Evolutionary conservation across 371 early-diverging fungal species (phyloP).

Genomic region (Circinella umbellata): DNA sequence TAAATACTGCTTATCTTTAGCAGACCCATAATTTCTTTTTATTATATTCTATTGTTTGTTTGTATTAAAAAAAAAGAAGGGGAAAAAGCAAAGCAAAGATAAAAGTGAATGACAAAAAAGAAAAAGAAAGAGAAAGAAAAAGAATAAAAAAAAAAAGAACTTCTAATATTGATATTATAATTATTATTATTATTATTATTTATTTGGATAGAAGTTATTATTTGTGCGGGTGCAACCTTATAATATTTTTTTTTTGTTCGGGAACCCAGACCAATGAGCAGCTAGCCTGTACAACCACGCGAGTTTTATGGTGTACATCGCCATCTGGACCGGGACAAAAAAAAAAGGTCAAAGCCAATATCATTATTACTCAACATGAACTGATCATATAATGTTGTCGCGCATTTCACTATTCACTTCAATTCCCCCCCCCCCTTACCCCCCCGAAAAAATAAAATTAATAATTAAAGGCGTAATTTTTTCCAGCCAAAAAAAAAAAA

Average conservation of each 20-base stretch:
- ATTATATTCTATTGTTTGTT: not conserved
- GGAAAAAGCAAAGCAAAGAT: constrained; percentile 5
- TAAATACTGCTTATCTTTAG: constrained; percentile 35
- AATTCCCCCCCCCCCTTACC: too few species aligned
- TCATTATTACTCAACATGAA: not conserved
- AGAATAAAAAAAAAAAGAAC: not conserved
- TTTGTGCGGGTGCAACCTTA: not conserved
- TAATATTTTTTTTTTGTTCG: not conserved
- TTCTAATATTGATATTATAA: not conserved
- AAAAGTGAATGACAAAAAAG: constrained; percentile 8
- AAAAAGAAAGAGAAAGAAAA: constrained; percentile 17
- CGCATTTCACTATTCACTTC: too few species aligned
- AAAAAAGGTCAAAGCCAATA: not conserved
- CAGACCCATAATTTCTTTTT: constrained; percentile 27
- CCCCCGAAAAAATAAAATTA: too few species aligned
- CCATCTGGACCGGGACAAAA: constrained; percentile 10
- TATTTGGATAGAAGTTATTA: too few species aligned
- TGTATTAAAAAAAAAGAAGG: not conserved
- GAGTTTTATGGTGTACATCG: constrained; percentile 1
- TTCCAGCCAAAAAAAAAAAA: too few species aligned
- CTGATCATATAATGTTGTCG: not conserved
- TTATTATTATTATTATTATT: not conserved
- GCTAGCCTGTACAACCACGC: constrained; percentile 18
- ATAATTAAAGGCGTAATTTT: too few species aligned
- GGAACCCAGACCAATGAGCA: constrained; percentile 17